Evolutionary conservation across 2,329 filamentous ascomycete genomes (phyloP).

Genomic region (Trichoderma gracile): DNA sequence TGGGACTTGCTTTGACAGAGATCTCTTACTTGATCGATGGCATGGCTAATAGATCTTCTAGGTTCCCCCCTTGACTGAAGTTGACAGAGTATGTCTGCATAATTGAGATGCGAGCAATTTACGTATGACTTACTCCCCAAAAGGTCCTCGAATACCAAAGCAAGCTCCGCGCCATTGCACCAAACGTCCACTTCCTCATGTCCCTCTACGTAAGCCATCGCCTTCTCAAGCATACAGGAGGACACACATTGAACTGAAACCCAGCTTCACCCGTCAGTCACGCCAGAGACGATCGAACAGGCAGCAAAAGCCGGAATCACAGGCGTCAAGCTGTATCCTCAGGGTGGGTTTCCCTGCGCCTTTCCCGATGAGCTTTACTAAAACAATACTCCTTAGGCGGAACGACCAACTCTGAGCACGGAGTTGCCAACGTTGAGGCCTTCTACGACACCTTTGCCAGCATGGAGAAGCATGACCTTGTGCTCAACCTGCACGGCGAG

Average conservation of each 20-base stretch:
- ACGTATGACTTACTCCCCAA: neutral
- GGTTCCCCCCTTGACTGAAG: conserved; percentile 60
- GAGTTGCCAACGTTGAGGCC: conserved; percentile 67
- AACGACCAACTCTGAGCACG: conserved; percentile 67
- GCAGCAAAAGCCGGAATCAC: conserved; percentile 71
- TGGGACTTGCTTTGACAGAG: neutral
- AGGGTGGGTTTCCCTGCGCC: conserved; percentile 35
- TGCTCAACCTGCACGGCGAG: conserved; percentile 95
- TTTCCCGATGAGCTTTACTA: neutral
- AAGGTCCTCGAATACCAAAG: conserved; percentile 67
- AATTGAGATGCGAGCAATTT: neutral
- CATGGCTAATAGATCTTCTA: conserved; percentile 15
- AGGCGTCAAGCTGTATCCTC: conserved; percentile 72
- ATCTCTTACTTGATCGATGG: neutral
- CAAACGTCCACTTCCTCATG: conserved; percentile 70
- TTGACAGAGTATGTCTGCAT: conserved; percentile 40
- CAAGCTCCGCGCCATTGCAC: conserved; percentile 60
- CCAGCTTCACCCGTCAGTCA: conserved; percentile 60
- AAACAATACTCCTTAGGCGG: conserved; percentile 45
- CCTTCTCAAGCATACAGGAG: neutral
- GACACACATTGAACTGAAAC: conserved; percentile 11
- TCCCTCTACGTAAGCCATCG: conserved; percentile 58
- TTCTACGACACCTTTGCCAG: conserved; percentile 83
- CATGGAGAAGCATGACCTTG: conserved; percentile 74
- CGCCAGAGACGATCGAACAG: conserved; percentile 68